These are phyloP conservation scores for Monotropa hypopitys DNA, from an alignment of 179 eudicot species.

Conservation along the genomic window DNA sequence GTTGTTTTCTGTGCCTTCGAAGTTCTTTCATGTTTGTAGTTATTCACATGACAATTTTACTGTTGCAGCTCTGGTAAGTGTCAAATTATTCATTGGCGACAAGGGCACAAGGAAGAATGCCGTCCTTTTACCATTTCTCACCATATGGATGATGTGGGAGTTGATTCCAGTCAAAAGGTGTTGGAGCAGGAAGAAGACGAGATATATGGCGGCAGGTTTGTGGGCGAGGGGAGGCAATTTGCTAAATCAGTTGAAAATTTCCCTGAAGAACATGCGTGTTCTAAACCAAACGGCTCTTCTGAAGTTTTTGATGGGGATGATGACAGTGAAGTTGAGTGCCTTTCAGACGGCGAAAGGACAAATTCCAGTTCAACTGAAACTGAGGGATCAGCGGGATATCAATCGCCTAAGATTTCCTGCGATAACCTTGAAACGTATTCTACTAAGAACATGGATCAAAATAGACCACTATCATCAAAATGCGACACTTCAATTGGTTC, in stretches of 20 bases:
- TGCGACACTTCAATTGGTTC: constrained; percentile 6
- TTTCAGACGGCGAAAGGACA: constrained; percentile 13
- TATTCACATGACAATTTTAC: constrained; percentile 2
- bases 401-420: constrained; percentile 10
- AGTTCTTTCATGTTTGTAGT: neutral
- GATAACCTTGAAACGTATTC: constrained; percentile 16
- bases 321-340: constrained; percentile 14
- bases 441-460: constrained; percentile 14
- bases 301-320: constrained; percentile 14
- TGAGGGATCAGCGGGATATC: constrained; percentile 17
- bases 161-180: constrained; percentile 15
- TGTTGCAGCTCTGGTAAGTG: constrained; percentile 80
- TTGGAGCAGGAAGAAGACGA: constrained; percentile 18
- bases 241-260: constrained; percentile 17
- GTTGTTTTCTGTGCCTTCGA: neutral
- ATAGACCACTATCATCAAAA: constrained; percentile 15
- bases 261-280: constrained; percentile 15
- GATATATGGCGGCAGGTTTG: constrained; percentile 10
- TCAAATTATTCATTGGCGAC: constrained; percentile 86
- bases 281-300: constrained; percentile 11
- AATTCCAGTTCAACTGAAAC: constrained; percentile 21
- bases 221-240: constrained; percentile 9
- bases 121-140: constrained; percentile 23
- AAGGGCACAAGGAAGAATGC: constrained; percentile 79
- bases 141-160: constrained; percentile 21